phyloP scores from a whole-genome alignment of 345 rosid genomes.

The Theobroma cacao region DNA sequence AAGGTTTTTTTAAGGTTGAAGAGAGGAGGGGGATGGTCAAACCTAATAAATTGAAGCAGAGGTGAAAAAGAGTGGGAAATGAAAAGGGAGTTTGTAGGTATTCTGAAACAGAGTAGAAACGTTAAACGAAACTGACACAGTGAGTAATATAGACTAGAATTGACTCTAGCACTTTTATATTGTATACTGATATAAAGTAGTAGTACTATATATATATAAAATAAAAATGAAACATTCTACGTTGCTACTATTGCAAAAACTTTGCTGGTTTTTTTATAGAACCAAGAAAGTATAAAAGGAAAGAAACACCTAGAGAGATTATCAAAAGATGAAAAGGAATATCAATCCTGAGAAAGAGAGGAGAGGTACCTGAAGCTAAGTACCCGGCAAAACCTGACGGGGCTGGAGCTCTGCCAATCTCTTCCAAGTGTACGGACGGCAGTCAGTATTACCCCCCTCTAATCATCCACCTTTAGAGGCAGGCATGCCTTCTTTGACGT shows the following conservation, averaged over 20 bases:
- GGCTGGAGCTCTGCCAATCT: neutral
- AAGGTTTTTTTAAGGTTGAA: neutral
- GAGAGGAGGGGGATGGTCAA: neutral
- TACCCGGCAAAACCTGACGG: slow-evolving; percentile 29
- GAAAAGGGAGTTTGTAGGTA: neutral
- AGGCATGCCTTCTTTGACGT: slow-evolving; percentile 29
- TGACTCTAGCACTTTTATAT: neutral
- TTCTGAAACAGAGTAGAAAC: neutral
- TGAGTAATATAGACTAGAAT: neutral
- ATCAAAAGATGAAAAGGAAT: neutral
- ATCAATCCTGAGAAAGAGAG: neutral
- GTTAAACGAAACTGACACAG: neutral
- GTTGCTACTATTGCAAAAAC: neutral
- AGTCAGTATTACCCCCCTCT: neutral
- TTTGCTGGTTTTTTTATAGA: neutral
- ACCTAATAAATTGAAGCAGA: neutral
- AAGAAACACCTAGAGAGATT: slow-evolving; percentile 6
- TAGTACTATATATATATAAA: too few relatives aligned
- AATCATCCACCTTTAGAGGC: slow-evolving; percentile 22
- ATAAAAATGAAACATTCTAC: neutral
- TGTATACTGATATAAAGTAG: too few relatives aligned
- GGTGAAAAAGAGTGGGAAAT: neutral
- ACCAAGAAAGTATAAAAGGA: neutral
- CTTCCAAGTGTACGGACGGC: slow-evolving; percentile 4
- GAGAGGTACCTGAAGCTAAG: neutral